Percentiles rank a stretch among this genome's conserved stretches.
phyloP scores from a whole-genome alignment of 75 land plant genomes.

The Pinus albicaulis region DNA sequence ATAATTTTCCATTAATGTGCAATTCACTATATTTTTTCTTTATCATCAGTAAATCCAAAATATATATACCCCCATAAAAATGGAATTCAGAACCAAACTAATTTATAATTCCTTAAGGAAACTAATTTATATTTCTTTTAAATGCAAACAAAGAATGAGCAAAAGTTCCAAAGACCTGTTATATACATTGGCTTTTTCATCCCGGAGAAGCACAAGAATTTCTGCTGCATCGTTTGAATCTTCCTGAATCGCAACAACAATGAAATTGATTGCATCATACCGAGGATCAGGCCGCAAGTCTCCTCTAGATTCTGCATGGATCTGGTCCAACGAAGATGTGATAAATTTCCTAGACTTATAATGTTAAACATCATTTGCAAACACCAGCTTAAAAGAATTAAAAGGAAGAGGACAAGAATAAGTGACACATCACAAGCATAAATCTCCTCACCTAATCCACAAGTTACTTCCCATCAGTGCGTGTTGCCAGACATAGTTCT shows the following conservation, averaged over 20 bases:
- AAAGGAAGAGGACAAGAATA: neutral
- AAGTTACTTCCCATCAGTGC: neutral
- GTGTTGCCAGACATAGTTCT: neutral
- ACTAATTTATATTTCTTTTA: neutral
- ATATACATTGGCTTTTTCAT: conserved; percentile 14
- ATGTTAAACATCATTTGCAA: neutral
- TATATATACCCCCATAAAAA: neutral
- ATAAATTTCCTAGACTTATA: neutral
- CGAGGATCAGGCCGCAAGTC: conserved; percentile 90
- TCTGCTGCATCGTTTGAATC: conserved; percentile 35
- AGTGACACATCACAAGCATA: neutral
- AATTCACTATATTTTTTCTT: neutral
- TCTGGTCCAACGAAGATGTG: conserved; percentile 31
- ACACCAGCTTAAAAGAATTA: neutral
- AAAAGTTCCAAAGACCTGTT: conserved; percentile 1
- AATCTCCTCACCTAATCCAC: neutral
- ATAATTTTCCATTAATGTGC: neutral
- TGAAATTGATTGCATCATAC: conserved; percentile 73
- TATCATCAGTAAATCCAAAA: neutral
- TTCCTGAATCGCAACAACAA: conserved; percentile 60
- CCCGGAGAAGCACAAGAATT: conserved; percentile 37
- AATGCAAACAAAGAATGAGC: neutral
- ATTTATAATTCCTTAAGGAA: neutral
- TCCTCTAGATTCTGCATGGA: conserved; percentile 78
- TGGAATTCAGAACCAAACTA: neutral